Percentiles rank a stretch among this genome's conserved stretches.
These are phyloP conservation scores for Epichloe sibirici DNA, from an alignment of 2,329 filamentous ascomycete genomes.

Conservation along the genomic window DNA sequence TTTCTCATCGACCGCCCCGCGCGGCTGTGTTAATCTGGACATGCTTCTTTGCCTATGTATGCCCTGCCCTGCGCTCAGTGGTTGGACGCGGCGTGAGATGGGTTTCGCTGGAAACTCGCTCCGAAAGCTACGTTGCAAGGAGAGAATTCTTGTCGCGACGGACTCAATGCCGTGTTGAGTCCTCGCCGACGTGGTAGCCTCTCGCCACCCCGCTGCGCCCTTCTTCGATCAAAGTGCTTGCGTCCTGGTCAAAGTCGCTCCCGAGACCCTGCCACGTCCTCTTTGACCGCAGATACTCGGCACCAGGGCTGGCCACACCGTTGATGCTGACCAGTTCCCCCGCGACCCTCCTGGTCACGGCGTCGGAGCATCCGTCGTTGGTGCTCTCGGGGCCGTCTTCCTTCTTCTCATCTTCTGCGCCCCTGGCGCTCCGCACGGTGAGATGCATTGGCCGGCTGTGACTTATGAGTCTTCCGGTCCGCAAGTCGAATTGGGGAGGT, in stretches of 20 bases:
- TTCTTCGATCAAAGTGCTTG: constrained; percentile 65
- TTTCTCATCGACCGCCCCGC: no score
- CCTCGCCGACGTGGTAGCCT: constrained; percentile 69
- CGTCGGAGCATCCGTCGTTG: constrained; percentile 3
- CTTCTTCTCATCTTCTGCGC: constrained; percentile 8
- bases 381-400: constrained; percentile 5
- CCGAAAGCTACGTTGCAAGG: no score
- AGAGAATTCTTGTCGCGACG: no score
- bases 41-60: no score
- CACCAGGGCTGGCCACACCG: constrained; percentile 79
- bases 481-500: constrained; percentile 82
- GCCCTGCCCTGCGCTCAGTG: no score
- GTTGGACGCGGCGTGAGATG: no score
- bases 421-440: constrained; percentile 19
- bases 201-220: constrained; percentile 79
- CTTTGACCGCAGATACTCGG: constrained; percentile 70
- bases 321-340: constrained; percentile 72
- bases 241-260: constrained; percentile 59
- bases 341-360: constrained; percentile 44
- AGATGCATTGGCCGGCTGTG: constrained; percentile 62
- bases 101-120: no score
- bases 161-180: constrained; percentile 21
- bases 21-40: no score
- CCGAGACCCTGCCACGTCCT: constrained; percentile 88
- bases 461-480: constrained; percentile 73